Evolutionary conservation across 805 yeast species (phyloP), one percentile per base, ranked within the genome.

Genomic region (Starmerella potacharoeniae): DNA sequence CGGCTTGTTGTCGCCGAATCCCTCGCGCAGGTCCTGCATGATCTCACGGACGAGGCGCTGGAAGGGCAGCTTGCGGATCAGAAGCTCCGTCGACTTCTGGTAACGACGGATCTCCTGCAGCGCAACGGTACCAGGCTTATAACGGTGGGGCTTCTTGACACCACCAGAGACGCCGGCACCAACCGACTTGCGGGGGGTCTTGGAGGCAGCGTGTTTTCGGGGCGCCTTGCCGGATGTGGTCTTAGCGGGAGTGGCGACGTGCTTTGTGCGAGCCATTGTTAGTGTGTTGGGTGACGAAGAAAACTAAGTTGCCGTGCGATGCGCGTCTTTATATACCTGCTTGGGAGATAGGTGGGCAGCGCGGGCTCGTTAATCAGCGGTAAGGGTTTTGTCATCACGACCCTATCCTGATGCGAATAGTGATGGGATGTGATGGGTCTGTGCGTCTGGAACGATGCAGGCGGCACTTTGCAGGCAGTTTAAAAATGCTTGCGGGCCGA

Each of bases 101-200:
- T 85, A 85, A 77, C 90, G 83, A 80, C 93, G 83, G 71, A 85
- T 85, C 77, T 85, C 93, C 80, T 91, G 83, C 71, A 85, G 83
- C 67, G 95, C 95, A 70, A 84, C 91, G 69, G 91, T 84, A 83
- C 95, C 95, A 71, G 95, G 95, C 86, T 85, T 86, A 78, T 85
- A 86, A 82, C 95, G 83, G 81, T 84, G 93, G 62, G 90, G 89
- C 77, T 84, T 85, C 84, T 84, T 85, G 70, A 85, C 91, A 77
- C 91, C 93, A 70, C 91, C 91, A 73, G 88, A 83, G 34, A 54
- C 56, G 55, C 70, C 74, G 56, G 84, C 75, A 73, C 90, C 89
- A 57, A 90, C 91, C 49, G 91, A 83, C 75, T 85, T 85, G 77
- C 93, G 81, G 65, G 95, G 93, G 63, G 90, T 91, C 79, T 85